phyloP scores from a whole-genome alignment of 805 yeast species.

The Huiozyma naganishii region DNA sequence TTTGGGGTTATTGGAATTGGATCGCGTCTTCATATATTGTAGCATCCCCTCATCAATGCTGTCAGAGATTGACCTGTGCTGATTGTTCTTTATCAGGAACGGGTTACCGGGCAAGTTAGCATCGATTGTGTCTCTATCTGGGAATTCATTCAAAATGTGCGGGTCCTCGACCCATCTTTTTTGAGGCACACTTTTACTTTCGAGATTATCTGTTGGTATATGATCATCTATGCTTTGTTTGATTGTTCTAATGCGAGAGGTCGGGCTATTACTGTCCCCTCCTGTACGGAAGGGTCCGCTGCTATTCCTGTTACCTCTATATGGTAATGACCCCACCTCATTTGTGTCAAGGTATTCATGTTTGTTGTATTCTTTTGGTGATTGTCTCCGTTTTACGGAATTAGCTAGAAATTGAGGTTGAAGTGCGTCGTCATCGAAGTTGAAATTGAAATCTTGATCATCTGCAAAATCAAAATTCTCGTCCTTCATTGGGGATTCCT shows the following conservation, averaged over 20 bases:
- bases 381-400: background rate
- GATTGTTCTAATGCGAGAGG: conserved; percentile 20
- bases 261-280: background rate
- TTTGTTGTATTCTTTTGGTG: background rate
- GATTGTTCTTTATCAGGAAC: conserved; percentile 11
- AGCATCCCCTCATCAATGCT: conserved; percentile 2
- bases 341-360: background rate
- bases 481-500: conserved; percentile 2
- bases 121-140: conserved; percentile 11
- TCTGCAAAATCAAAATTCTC: conserved; percentile 1
- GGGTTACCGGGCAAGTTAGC: conserved; percentile 9
- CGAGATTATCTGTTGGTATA: conserved; percentile 24
- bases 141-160: conserved; percentile 17
- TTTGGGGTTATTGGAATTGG: conserved; percentile 10
- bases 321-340: background rate
- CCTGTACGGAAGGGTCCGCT: background rate
- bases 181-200: conserved; percentile 23
- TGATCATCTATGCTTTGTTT: conserved; percentile 27
- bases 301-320: background rate
- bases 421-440: conserved; percentile 16
- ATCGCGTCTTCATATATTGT: conserved; percentile 4
- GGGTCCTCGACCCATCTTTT: conserved; percentile 26
- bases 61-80: too few species aligned
- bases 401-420: conserved; percentile 21
- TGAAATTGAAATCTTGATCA: conserved; percentile 7